Evolutionary conservation across 1,284 basidiomycete species (phyloP).

Genomic region (Rhodotorula sp.): DNA sequence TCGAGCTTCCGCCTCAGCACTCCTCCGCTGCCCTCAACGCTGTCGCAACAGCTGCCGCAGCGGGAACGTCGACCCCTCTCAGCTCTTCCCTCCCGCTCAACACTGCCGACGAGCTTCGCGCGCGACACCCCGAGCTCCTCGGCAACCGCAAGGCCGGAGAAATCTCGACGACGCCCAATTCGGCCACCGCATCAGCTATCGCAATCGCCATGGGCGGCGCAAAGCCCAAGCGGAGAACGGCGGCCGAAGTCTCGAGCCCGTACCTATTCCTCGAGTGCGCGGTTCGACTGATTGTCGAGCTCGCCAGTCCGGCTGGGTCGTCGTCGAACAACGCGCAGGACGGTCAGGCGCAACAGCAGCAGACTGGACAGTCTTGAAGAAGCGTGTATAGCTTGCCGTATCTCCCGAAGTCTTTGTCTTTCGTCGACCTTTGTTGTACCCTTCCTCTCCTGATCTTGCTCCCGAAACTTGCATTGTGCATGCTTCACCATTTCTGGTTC

Average conservation of each 20-base stretch:
- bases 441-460: too few relatives aligned
- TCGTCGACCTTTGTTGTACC: too few relatives aligned
- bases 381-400: too few relatives aligned
- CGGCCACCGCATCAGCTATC: background rate
- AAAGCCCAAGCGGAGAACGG: slow-evolving; percentile 26
- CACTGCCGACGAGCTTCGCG: slow-evolving; percentile 40
- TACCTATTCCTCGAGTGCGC: slow-evolving; percentile 98
- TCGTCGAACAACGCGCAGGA: background rate
- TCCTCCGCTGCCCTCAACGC: background rate
- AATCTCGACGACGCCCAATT: background rate
- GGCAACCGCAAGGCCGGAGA: background rate
- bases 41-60: background rate
- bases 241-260: slow-evolving; percentile 66
- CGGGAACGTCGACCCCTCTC: background rate
- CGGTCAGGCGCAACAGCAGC: too few relatives aligned
- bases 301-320: slow-evolving; percentile 45
- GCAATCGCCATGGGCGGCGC: slow-evolving; percentile 52
- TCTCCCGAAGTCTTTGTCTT: too few relatives aligned
- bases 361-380: too few relatives aligned
- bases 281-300: slow-evolving; percentile 59
- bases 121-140: slow-evolving; percentile 25
- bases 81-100: slow-evolving; percentile 22
- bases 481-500: too few relatives aligned
- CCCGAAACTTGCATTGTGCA: too few relatives aligned
- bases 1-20: background rate